Evolutionary conservation across 306 rosid genomes (phyloP).

Genomic region (Sphenostylis stenocarpa): DNA sequence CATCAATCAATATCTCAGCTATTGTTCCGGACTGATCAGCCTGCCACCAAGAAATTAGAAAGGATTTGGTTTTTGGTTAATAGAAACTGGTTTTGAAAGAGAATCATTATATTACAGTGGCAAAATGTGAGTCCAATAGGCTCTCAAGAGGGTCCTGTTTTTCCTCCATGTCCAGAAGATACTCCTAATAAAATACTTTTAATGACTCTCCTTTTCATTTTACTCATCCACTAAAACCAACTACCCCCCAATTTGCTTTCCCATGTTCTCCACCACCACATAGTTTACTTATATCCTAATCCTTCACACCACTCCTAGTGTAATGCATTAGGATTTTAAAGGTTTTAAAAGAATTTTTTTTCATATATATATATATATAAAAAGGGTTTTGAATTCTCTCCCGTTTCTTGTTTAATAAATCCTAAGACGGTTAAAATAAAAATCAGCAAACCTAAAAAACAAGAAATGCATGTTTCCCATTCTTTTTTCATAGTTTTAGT

Average conservation of each 20-base stretch:
- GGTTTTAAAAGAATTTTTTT: too few species aligned
- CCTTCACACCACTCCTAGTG: neutral
- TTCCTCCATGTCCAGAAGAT: neutral
- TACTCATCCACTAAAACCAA: neutral
- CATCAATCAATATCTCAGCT: conserved; percentile 67
- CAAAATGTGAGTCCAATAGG: neutral
- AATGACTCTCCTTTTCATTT: neutral
- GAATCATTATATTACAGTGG: neutral
- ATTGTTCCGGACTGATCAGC: conserved; percentile 93
- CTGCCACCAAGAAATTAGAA: conserved; percentile 43
- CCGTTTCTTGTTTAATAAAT: too few species aligned
- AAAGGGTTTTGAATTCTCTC: too few species aligned
- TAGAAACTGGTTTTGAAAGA: conserved; percentile 6
- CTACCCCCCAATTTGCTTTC: too few species aligned
- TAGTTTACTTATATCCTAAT: neutral
- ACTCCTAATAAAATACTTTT: neutral
- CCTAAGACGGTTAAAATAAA: too few species aligned
- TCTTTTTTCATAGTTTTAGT: too few species aligned
- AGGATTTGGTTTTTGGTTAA: neutral
- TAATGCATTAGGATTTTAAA: neutral
- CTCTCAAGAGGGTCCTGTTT: neutral
- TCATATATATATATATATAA: too few species aligned
- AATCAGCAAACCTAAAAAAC: too few species aligned
- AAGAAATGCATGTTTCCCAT: too few species aligned
- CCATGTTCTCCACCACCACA: neutral